Conservation (phyloP, 129 eudicot species). For the Kitagawia praeruptora region DNA sequence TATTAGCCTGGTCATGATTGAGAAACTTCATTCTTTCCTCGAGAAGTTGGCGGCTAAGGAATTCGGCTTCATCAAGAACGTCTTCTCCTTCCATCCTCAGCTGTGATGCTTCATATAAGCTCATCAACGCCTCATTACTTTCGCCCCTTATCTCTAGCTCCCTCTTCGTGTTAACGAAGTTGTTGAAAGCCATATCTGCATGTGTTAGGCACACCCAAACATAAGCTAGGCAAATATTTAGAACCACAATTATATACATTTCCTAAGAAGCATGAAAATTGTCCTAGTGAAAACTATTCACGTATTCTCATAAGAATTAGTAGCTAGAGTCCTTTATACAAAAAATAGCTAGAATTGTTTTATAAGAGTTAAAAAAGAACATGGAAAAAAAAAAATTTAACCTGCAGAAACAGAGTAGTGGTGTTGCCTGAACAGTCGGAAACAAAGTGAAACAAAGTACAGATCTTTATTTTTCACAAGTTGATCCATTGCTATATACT, state of each 20-base stretch:
- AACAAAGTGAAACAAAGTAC: slow-evolving; percentile 31
- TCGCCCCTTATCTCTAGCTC: neutral
- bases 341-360: too few species aligned
- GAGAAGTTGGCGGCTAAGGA: neutral
- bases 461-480: slow-evolving; percentile 16
- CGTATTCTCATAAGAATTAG: too few species aligned
- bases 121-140: neutral
- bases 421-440: slow-evolving; percentile 54
- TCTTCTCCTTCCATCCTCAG: slow-evolving; percentile 1
- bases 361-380: too few species aligned
- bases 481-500: slow-evolving; percentile 1
- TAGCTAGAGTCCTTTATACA: too few species aligned
- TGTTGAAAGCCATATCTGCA: slow-evolving; percentile 1
- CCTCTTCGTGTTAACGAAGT: neutral
- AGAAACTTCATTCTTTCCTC: neutral
- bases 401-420: slow-evolving; percentile 45
- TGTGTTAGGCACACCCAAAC: neutral
- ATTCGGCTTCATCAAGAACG: neutral
- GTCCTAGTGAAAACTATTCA: too few species aligned
- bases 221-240: neutral
- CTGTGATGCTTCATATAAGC: neutral
- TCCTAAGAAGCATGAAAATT: neutral
- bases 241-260: too few species aligned
- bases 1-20: neutral
- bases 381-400: neutral